phyloP scores from a whole-genome alignment of 2,329 filamentous ascomycete genomes.

The Cladophialophora bantiana region DNA sequence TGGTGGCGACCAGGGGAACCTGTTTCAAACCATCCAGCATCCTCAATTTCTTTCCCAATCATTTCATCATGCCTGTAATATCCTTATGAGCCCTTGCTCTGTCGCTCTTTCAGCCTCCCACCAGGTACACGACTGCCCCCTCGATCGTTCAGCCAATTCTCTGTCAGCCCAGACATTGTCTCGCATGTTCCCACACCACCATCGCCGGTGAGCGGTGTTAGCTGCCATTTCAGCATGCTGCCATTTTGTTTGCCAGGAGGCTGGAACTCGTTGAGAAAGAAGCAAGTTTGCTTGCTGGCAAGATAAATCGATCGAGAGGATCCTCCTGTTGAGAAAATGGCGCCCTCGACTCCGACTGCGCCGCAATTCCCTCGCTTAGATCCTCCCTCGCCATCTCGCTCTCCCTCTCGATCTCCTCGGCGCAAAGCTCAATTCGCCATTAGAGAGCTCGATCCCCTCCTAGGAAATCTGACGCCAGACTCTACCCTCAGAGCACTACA shows the following conservation, averaged over 20 bases:
- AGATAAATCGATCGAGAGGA: conserved; percentile 18
- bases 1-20: conserved; percentile 4
- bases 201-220: neutral
- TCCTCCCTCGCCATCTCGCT: conserved; percentile 44
- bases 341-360: conserved; percentile 35
- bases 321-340: conserved; percentile 27
- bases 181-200: conserved; percentile 10
- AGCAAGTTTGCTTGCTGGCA: conserved; percentile 19
- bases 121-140: neutral
- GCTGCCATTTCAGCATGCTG: conserved; percentile 29
- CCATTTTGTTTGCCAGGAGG: conserved; percentile 18
- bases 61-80: conserved; percentile 1
- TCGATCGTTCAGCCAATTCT: neutral
- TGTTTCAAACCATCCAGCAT: conserved; percentile 12
- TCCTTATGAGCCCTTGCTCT: conserved; percentile 7
- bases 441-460: conserved; percentile 55
- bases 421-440: conserved; percentile 47
- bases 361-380: conserved; percentile 36
- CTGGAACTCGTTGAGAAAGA: conserved; percentile 23
- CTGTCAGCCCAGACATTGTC: neutral
- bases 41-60: neutral
- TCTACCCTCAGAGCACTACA: conserved; percentile 60
- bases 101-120: neutral
- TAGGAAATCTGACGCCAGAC: conserved; percentile 62
- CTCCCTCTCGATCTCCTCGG: conserved; percentile 50